phyloP scores from a whole-genome alignment of 1,284 basidiomycete species.

The Rhizoctonia solani region DNA sequence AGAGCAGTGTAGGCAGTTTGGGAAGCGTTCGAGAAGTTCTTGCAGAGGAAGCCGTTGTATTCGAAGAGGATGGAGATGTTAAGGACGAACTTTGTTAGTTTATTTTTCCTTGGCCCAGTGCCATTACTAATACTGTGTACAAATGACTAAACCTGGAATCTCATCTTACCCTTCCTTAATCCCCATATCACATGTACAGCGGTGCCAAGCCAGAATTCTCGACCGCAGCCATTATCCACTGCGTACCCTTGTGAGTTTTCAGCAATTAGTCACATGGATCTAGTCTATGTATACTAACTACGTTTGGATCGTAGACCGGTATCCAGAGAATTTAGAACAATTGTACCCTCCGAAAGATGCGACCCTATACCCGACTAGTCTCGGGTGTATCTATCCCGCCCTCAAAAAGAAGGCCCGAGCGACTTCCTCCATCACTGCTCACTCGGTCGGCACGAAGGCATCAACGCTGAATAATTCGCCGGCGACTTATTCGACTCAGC shows the following conservation, averaged over 20 bases:
- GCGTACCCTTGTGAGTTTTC: slow-evolving; percentile 26
- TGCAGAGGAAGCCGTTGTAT: neutral
- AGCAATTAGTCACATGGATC: neutral
- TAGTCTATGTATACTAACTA: slow-evolving; percentile 15
- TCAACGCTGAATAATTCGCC: neutral
- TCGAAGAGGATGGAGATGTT: no score
- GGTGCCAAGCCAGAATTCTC: slow-evolving; percentile 10
- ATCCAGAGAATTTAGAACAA: slow-evolving; percentile 18
- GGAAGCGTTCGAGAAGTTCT: neutral
- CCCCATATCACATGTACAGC: neutral
- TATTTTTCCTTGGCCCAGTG: slow-evolving; percentile 4
- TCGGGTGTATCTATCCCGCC: slow-evolving; percentile 11
- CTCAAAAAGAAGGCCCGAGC: neutral
- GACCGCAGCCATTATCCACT: slow-evolving; percentile 9
- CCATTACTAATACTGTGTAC: neutral
- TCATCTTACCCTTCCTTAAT: neutral
- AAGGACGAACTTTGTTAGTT: slow-evolving; percentile 31
- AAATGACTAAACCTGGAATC: neutral
- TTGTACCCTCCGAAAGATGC: neutral
- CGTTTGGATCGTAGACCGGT: slow-evolving; percentile 15
- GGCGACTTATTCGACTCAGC: neutral
- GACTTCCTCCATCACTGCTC: neutral
- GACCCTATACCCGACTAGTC: slow-evolving; percentile 5
- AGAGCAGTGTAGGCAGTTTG: neutral
- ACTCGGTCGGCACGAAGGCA: neutral